Base-by-base conservation (phyloP, 1,139 yeast genomes). In the Candida sp. region DNA sequence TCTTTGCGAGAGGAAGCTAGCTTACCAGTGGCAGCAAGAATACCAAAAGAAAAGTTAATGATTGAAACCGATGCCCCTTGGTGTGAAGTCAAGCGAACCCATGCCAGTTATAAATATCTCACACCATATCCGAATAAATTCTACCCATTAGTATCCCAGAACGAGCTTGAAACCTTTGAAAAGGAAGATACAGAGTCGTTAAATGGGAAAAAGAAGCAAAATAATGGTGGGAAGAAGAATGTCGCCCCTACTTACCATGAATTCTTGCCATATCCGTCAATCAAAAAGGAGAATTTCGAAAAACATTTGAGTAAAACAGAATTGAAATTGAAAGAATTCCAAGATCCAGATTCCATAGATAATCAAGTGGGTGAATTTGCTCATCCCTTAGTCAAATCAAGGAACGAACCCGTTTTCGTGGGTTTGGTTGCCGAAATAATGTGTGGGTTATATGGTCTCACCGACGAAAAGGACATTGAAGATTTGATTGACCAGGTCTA, bases 41-140 rank as follows among this genome's bases (percentile, higher is more conserved):
- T 93, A 8, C 99, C 99, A 0, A 56, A 81, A 7, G 79, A 82
- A 8, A 75, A 73, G 53, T 63, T 93, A 34, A 66, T 93, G 78
- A 77, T 93, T 21, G 99, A 93, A 61, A 91, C 98, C 0, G 98
- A 93, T 65, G 91, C 98, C 1, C 99, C 99, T 1, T 93, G 99
- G 99, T 93, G 99, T 66, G 98, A 91, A 57, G 81, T 93, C 36
- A 74, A 95, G 45, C 87, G 81, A 50, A 76, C 95, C 6, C 97
- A 89, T 60, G 90, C 91, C 3, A 79, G 95, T 15, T 81, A 79
- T 61, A 68, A 78, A 50, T 76, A 67, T 50, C 57, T 87, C 23
- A 62, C 79, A 0, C 57, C 68, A 5, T 77, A 80, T 47, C 87
- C 87, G 1, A 81, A 77, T 54, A 65, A 60, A 21, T 79, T 70